Percentiles rank a stretch among this genome's conserved stretches.
Evolutionary conservation across 1,139 yeast genomes (phyloP).

Genomic region (Groenewaldozyma auringiensis): DNA sequence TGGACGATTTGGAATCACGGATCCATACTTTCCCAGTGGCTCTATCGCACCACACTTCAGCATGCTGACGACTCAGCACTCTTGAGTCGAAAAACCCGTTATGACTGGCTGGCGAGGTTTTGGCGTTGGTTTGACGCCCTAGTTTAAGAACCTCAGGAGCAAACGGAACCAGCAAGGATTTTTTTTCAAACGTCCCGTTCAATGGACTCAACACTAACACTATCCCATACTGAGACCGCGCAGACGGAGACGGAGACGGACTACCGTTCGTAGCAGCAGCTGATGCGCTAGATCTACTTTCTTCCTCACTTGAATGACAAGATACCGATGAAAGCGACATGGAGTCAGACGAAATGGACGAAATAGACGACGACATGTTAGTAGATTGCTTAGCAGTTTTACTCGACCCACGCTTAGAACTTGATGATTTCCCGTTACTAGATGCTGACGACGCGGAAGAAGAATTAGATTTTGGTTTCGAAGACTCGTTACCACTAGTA

Average conservation of each 20-base stretch:
- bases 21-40: slow-evolving; percentile 61
- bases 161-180: slow-evolving; percentile 70
- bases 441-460: not conserved
- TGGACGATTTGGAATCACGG: slow-evolving; percentile 81
- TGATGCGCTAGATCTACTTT: not conserved
- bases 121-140: slow-evolving; percentile 79
- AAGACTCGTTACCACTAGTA: too few species aligned
- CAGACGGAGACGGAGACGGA: slow-evolving; percentile 6
- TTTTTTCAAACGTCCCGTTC: slow-evolving; percentile 75
- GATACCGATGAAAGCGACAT: slow-evolving; percentile 5
- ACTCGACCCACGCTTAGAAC: too few species aligned
- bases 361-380: not conserved
- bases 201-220: slow-evolving; percentile 65
- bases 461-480: not conserved
- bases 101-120: slow-evolving; percentile 63
- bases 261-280: not conserved
- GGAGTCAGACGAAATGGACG: not conserved
- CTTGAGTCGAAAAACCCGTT: slow-evolving; percentile 94
- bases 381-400: too few species aligned
- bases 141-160: slow-evolving; percentile 77
- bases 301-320: not conserved
- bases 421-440: not conserved
- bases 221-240: slow-evolving; percentile 31
- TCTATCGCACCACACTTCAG: slow-evolving; percentile 75
- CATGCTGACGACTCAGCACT: slow-evolving; percentile 88